Evolutionary conservation across 257 asterid species (phyloP).

Genomic region (Apocynum venetum): DNA sequence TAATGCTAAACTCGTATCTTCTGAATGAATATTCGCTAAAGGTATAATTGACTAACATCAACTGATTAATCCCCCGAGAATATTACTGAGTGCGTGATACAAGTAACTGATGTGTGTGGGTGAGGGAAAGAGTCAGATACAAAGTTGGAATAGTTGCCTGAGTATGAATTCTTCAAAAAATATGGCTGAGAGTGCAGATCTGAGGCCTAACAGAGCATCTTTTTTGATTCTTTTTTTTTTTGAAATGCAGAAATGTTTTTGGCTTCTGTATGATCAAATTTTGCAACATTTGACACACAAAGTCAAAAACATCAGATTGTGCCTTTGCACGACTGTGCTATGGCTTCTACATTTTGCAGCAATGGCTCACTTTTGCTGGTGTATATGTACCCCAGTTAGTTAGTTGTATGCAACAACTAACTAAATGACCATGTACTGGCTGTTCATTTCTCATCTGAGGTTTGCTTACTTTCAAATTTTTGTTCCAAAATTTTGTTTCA

Average conservation of each 20-base stretch:
- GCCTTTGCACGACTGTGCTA: background rate
- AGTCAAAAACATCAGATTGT: background rate
- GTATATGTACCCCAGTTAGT: background rate
- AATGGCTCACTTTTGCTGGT: too few relatives aligned
- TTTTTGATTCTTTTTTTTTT: too few relatives aligned
- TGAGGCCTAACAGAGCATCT: background rate
- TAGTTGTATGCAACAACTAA: too few relatives aligned
- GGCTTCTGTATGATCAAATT: background rate
- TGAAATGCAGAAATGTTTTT: background rate
- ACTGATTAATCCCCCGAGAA: background rate
- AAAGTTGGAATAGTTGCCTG: background rate
- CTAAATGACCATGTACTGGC: background rate
- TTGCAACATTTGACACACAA: background rate
- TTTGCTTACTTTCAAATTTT: background rate
- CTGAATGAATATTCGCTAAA: background rate
- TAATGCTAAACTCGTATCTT: background rate
- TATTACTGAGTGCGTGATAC: background rate
- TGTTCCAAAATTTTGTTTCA: constrained; percentile 11
- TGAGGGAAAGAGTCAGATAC: background rate
- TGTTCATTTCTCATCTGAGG: background rate
- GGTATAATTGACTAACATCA: background rate
- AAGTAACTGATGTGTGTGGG: background rate
- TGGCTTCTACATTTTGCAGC: background rate
- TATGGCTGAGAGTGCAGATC: background rate
- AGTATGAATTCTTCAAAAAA: background rate